Evolutionary conservation across 2,329 filamentous ascomycete species (phyloP), one percentile per base, ranked within the genome.

Genomic region (Trichophyton benhamiae): DNA sequence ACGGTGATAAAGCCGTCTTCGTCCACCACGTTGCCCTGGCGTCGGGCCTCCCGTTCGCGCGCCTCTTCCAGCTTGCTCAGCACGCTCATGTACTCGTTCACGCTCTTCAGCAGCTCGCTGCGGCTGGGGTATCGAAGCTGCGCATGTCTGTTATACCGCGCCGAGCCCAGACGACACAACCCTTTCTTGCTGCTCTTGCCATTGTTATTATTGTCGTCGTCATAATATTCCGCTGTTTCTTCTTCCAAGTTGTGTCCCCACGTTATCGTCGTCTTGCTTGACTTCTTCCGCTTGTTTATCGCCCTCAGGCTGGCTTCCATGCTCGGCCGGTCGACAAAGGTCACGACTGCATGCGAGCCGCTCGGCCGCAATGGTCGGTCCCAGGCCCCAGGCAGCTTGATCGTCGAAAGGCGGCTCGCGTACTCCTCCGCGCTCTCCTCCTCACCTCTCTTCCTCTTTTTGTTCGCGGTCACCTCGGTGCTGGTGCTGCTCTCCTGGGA

Each of bases 1-100:
- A 99, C 94, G 2, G 91, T 97, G 57, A 97, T 82, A 72, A 99
- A 99, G 1, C 94, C 94, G 73, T 99, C 94, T 70, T 90, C 91
- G 72, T 99, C 94, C 0, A 92, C 90, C 68, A 90, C 86, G 67
- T 87, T 87, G 63, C 89, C 84, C 64, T 87, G 77, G 71, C 76
- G 87, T 70, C 78, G 80, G 33, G 33, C 33, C 9, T 38, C 33
- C 11, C 9, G 33, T 38, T 38, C 33, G 33, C 33, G 33, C 8
- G 33, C 33, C 11, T 38, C 33, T 38, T 38, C 33, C 76, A 77
- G 85, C 66, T 70, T 81, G 67, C 79, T 86, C 77, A 91, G 97
- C n/a, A 85, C 79, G 22, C 83, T 82, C 81, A 97, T 95, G 78
- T 91, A 97, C 41, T 86, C 84, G 70, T 96, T 91, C 25, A 96